phyloP scores from a whole-genome alignment of 2,329 filamentous ascomycete genomes.

The Paracorniculantispora psalliotae region DNA sequence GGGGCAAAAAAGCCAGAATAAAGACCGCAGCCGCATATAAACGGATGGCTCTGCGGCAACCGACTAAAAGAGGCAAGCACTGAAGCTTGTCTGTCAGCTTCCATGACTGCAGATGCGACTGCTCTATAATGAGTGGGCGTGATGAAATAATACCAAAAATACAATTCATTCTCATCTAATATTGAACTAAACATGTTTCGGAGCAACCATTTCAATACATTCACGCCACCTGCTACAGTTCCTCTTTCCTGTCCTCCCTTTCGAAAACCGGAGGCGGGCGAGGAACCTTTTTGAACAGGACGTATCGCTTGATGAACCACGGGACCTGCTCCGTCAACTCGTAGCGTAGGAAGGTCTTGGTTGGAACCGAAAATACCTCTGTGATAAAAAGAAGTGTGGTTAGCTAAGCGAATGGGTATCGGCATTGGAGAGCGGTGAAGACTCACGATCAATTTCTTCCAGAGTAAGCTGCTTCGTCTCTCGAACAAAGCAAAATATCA shows the following conservation, averaged over 20 bases:
- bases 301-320: slow-evolving; percentile 34
- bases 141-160: neutral
- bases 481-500: slow-evolving; percentile 43
- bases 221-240: neutral
- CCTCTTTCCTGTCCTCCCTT: slow-evolving; percentile 7
- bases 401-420: neutral
- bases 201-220: too few relatives aligned
- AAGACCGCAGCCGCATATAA: slow-evolving; percentile 13
- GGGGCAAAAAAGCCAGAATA: slow-evolving; percentile 15
- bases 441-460: slow-evolving; percentile 31
- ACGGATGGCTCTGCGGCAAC: slow-evolving; percentile 6
- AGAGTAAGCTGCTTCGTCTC: slow-evolving; percentile 44
- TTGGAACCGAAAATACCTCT: slow-evolving; percentile 30
- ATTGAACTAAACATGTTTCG: neutral
- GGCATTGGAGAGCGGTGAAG: neutral
- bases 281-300: slow-evolving; percentile 27
- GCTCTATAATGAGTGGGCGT: too few relatives aligned
- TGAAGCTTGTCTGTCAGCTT: neutral
- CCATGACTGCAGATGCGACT: too few relatives aligned
- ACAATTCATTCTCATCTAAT: neutral
- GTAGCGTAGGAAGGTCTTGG: slow-evolving; percentile 27
- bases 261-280: slow-evolving; percentile 29
- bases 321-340: slow-evolving; percentile 30
- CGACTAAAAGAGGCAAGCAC: neutral
- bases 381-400: slow-evolving; percentile 1